Base-by-base conservation (phyloP, 78 protist species). In the Mastigamoeba balamuthi region DNA sequence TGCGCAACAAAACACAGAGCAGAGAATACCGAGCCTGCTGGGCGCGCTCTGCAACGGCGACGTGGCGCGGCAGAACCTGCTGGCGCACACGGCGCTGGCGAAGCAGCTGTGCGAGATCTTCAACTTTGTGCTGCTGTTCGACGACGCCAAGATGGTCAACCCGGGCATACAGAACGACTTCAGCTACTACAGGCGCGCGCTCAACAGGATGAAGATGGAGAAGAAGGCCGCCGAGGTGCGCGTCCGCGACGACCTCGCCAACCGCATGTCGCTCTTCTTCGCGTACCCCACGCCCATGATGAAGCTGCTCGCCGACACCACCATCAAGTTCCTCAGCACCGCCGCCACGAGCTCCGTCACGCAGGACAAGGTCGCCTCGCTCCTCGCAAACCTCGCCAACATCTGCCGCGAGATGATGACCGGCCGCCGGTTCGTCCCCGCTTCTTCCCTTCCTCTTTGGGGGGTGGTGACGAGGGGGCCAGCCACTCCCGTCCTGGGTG, bases 241-340 rank as follows among this genome's bases (percentile, higher is more conserved):
- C 69, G 84, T 89, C 69, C 69, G 84, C 29, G 89, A 89, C 44
- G 91, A 89, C 63, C 80, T 78, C 35, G 88, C 89, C 52, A 83
- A 86, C 75, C 67, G 81, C 44, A 89, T 89, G 93, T 83, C 89
- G 30, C 73, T 89, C 40, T 86, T 86, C 80, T 89, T 83, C 53
- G 93, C 93, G 35, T 77, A 77, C 43, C 93, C 93, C 66, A 83
- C 93, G 25, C 93, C 93, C 72, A 89, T 89, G 91, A 83, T 89
- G 83, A 81, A 78, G 10, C 71, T 66, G 33, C 74, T 89, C 6
- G n/a, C 44, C 48, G 85, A 85, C 41, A 86, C 90, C 33, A 86
- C 88, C 4, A 73, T 40, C 27, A 80, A 80, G 66, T 88, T 88
- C 84, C 79, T 88, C 29, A 36, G 27, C 67, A 71, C 84, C 35